phyloP scores from a whole-genome alignment of 2,329 filamentous ascomycete genomes.

The Hymenoscyphus fraxineus region DNA sequence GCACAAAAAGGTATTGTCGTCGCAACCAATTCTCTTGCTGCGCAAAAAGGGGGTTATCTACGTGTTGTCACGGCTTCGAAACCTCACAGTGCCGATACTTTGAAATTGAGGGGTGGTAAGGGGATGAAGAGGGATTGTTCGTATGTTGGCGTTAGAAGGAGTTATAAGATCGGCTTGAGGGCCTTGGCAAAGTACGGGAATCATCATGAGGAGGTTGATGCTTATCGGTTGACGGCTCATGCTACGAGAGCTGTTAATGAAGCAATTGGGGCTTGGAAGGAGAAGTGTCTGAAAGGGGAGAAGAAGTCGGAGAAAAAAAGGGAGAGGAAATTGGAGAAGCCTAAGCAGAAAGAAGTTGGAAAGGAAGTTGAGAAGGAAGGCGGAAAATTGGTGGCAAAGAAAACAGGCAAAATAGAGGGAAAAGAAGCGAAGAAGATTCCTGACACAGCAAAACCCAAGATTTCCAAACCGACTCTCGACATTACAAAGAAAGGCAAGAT shows the following conservation, averaged over 20 bases:
- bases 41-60: slow-evolving; percentile 13
- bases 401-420: neutral
- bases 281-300: neutral
- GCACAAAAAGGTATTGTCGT: slow-evolving; percentile 14
- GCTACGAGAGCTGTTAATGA: slow-evolving; percentile 1
- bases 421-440: neutral
- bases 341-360: neutral
- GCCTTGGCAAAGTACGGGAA: slow-evolving; percentile 19
- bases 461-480: neutral
- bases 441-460: neutral
- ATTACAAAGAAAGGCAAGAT: neutral
- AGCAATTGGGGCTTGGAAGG: neutral
- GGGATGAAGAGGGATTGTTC: slow-evolving; percentile 22
- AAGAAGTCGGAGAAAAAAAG: neutral
- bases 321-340: neutral
- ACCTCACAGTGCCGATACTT: slow-evolving; percentile 14
- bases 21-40: slow-evolving; percentile 9
- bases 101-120: slow-evolving; percentile 16
- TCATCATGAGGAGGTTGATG: slow-evolving; percentile 14
- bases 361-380: neutral
- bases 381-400: neutral
- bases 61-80: slow-evolving; percentile 19
- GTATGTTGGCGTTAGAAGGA: slow-evolving; percentile 18
- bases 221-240: slow-evolving; percentile 15
- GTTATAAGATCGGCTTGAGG: slow-evolving; percentile 10